Evolutionary conservation across 371 early-diverging fungal species (phyloP).

Genomic region (Rhizomucor miehei): DNA sequence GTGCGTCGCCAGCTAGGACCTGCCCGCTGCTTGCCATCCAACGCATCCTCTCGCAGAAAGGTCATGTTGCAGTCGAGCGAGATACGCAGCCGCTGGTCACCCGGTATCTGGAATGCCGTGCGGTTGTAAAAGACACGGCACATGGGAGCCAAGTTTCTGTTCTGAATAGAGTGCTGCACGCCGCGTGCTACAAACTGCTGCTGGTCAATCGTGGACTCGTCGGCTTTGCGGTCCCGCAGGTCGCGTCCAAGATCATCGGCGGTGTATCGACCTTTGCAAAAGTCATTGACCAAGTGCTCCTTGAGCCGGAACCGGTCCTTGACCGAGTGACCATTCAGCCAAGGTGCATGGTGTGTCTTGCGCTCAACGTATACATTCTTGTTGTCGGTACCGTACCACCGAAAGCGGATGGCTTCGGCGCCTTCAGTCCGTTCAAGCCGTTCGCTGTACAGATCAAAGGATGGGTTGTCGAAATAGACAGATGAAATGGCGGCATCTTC

Average conservation of each 20-base stretch:
- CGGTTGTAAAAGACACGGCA: constrained; percentile 97
- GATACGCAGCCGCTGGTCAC: constrained; percentile 95
- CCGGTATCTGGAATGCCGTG: constrained; percentile 99
- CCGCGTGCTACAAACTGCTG: constrained; percentile 76
- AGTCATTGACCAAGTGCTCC: constrained; percentile 87
- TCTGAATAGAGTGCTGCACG: constrained; percentile 72
- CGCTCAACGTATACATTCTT: constrained; percentile 38
- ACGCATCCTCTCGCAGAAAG: constrained; percentile 95
- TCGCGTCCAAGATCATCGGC: constrained; percentile 70
- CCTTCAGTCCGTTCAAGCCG: constrained; percentile 85
- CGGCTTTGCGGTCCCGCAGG: constrained; percentile 45
- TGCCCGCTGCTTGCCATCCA: constrained; percentile 42
- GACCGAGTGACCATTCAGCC: constrained; percentile 96
- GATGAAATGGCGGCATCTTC: constrained; percentile 76
- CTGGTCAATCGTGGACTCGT: constrained; percentile 63
- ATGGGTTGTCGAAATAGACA: constrained; percentile 94
- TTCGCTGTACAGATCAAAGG: constrained; percentile 83
- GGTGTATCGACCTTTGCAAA: constrained; percentile 76
- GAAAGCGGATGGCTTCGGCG: constrained; percentile 84
- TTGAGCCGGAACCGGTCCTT: constrained; percentile 94
- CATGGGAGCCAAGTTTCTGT: constrained; percentile 79
- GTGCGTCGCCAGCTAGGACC: constrained; percentile 82
- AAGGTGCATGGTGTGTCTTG: constrained; percentile 78
- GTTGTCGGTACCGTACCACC: constrained; percentile 77
- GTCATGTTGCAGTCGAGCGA: constrained; percentile 96